Evolutionary conservation across 2,329 filamentous ascomycete genomes (phyloP), one percentile per base, ranked within the genome.

Genomic region (Fusarium neocosmosporiellum): DNA sequence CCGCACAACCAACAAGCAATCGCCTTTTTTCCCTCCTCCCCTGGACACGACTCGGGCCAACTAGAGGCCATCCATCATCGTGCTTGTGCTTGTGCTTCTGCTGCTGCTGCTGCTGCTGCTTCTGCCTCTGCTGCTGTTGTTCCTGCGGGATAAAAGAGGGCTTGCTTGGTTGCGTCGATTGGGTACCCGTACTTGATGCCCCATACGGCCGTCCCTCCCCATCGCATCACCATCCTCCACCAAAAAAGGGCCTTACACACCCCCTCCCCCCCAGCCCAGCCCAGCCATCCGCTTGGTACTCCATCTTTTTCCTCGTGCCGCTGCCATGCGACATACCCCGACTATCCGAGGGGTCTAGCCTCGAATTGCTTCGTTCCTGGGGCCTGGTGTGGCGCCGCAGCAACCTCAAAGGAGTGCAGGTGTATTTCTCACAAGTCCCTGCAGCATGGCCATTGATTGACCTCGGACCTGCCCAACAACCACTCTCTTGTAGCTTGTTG

Each of bases 131-230:
- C 66, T 73, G 41, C 33, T 59, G 66, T 70, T 72, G 70, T 71
- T 72, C 73, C 77, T 82, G 80, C 80, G 78, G 80, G 79, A 80
- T 78, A 80, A 79, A 81, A 77, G 78, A 78, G 76, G 74, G 77
- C 77, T 79, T 78, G 71, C 64, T 67, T 70, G 70, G 75, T 78
- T 80, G 76, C 78, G 74, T 81, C 78, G 76, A 82, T 83, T 82
- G 81, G 81, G 81, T 82, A 83, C 78, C 80, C 79, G 71, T 82
- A 82, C 80, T 77, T 81, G 68, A 75, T 76, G 78, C 77, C 78
- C 80, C 80, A 82, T 82, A 78, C 69, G 68, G 72, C 66, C 66
- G 71, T 71, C 58, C 65, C 59, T 74, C 65, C 69, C 59, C 73
- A 77, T 69, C 73, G 71, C 75, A 77, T 78, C 77, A 76, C 73